phyloP scores from a whole-genome alignment of 2,329 filamentous ascomycete species.

The Trichoderma sp. region DNA sequence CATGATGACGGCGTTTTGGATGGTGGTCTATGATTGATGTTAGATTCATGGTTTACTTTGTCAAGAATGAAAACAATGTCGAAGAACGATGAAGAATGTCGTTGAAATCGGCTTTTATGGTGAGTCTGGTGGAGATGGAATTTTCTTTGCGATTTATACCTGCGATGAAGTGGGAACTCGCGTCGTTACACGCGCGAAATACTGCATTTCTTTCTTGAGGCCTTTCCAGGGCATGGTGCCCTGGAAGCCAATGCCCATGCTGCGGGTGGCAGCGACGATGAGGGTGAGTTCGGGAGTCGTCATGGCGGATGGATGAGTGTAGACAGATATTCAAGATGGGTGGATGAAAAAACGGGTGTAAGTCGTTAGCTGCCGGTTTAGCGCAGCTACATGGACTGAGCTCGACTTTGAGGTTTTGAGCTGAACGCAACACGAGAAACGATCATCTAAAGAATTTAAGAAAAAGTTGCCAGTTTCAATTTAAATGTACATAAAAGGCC shows the following conservation, averaged over 20 bases:
- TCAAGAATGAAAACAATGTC: not conserved
- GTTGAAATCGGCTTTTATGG: not conserved
- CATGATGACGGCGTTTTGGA: constrained; percentile 85
- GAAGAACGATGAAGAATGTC: no score
- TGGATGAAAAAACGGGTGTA: not conserved
- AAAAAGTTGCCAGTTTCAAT: no score
- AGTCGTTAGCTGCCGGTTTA: constrained; percentile 7
- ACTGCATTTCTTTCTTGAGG: constrained; percentile 88
- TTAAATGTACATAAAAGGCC: not conserved
- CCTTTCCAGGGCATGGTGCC: constrained; percentile 87
- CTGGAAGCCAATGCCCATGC: constrained; percentile 82
- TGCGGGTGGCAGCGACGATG: constrained; percentile 88
- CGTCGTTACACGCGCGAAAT: constrained; percentile 89
- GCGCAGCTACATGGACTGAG: not conserved
- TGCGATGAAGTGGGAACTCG: constrained; percentile 51
- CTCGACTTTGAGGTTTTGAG: not conserved
- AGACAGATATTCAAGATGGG: not conserved
- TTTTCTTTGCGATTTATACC: constrained; percentile 36
- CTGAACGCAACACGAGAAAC: not conserved
- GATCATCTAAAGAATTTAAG: no score
- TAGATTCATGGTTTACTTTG: not conserved
- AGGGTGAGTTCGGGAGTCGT: constrained; percentile 71
- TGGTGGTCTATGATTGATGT: constrained; percentile 35
- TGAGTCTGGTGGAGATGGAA: not conserved
- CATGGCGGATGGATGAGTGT: constrained; percentile 34